Conservation (phyloP, 345 rosid species). For the Hibiscus tridactylites region DNA sequence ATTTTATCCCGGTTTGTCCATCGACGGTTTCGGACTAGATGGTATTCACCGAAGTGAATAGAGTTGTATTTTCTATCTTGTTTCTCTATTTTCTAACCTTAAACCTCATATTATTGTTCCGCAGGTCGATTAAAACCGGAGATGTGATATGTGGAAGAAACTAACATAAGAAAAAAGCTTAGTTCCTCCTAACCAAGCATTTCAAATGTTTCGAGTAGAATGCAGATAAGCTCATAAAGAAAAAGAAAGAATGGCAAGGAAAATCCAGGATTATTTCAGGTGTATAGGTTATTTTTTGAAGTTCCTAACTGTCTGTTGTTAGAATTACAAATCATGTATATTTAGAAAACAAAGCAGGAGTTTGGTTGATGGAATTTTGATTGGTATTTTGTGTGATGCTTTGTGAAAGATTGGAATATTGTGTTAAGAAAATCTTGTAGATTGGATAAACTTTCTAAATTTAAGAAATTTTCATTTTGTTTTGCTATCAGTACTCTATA, state of each 20-base stretch:
- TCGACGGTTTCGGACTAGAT: slow-evolving; percentile 47
- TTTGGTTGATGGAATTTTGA: slow-evolving; percentile 14
- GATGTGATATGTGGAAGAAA: slow-evolving; percentile 28
- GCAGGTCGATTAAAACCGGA: slow-evolving; percentile 62
- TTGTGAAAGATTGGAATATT: neutral
- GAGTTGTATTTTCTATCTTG: neutral
- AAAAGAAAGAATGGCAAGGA: neutral
- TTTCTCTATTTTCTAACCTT: neutral
- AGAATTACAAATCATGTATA: slow-evolving; percentile 30
- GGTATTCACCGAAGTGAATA: slow-evolving; percentile 27
- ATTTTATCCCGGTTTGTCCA: slow-evolving; percentile 42
- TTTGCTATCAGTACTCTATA: no score
- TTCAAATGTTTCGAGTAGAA: slow-evolving; percentile 24
- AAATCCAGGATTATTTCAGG: slow-evolving; percentile 8
- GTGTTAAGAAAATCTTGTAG: neutral
- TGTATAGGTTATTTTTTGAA: slow-evolving; percentile 43
- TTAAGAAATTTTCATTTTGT: neutral
- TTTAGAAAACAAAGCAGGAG: slow-evolving; percentile 14
- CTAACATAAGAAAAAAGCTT: neutral
- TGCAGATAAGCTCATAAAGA: slow-evolving; percentile 18
- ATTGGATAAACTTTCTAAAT: slow-evolving; percentile 1
- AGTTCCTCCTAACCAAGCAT: slow-evolving; percentile 21
- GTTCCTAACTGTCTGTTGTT: slow-evolving; percentile 40
- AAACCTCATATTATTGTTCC: neutral
- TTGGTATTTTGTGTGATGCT: slow-evolving; percentile 17